phyloP scores from a whole-genome alignment of 148 eudicot genomes.

The Rhododendron simsii region DNA sequence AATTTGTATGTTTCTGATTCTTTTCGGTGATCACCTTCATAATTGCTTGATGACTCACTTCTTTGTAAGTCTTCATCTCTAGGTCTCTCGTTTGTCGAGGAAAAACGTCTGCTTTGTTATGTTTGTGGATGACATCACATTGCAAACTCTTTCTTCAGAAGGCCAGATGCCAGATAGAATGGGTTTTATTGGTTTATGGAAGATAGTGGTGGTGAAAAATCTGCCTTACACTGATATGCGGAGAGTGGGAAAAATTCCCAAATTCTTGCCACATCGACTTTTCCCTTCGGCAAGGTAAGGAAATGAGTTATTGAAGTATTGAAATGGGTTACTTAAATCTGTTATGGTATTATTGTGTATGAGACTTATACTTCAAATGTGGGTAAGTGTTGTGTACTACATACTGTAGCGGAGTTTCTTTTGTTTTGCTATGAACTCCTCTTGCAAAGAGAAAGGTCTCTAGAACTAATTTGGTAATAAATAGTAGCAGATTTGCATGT shows the following conservation, averaged over 20 bases:
- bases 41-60: neutral
- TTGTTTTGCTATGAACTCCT: neutral
- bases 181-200: conserved; percentile 95
- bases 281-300: conserved; percentile 88
- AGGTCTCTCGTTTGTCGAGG: conserved; percentile 88
- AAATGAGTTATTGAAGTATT: neutral
- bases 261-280: conserved; percentile 85
- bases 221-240: conserved; percentile 88
- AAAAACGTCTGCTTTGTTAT: conserved; percentile 98
- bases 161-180: conserved; percentile 83
- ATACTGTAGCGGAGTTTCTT: neutral
- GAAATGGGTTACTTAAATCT: neutral
- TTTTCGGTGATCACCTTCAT: neutral
- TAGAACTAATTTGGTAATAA: neutral
- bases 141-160: conserved; percentile 76
- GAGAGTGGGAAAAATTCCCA: conserved; percentile 97
- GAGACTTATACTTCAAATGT: neutral
- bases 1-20: neutral
- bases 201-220: conserved; percentile 88
- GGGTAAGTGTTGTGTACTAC: neutral
- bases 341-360: neutral
- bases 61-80: conserved; percentile 18
- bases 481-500: neutral
- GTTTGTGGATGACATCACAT: conserved; percentile 84
- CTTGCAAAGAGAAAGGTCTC: neutral